Percentiles rank a stretch among this genome's conserved stretches.
Evolutionary conservation across 495 filamentous ascomycete genomes (phyloP).

Genomic region (Tetracladium setigerum): DNA sequence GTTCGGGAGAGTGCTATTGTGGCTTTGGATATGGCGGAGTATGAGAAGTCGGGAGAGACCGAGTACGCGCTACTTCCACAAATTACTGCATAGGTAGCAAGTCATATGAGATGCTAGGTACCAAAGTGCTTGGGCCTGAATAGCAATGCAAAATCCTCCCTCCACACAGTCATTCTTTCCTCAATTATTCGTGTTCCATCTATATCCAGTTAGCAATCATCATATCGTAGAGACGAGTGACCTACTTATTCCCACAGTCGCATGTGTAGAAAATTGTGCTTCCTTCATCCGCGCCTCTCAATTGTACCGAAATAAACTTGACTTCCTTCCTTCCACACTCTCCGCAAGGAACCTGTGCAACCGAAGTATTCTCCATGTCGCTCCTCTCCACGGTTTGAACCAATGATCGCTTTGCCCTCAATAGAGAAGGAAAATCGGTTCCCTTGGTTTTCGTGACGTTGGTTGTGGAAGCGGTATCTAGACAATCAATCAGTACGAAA

Average conservation of each 20-base stretch:
- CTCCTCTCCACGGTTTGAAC: slow-evolving; percentile 75
- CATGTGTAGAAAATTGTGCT: slow-evolving; percentile 84
- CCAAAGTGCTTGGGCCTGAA: slow-evolving; percentile 24
- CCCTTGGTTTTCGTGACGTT: slow-evolving; percentile 79
- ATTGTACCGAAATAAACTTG: slow-evolving; percentile 75
- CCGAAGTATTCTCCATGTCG: slow-evolving; percentile 70
- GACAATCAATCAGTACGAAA: slow-evolving; percentile 2
- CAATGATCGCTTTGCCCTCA: slow-evolving; percentile 77
- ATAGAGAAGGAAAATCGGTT: slow-evolving; percentile 76
- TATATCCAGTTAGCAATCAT: slow-evolving; percentile 24
- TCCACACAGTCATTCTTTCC: not conserved
- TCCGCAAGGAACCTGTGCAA: slow-evolving; percentile 61
- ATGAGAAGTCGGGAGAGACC: slow-evolving; percentile 77
- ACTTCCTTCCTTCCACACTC: slow-evolving; percentile 79
- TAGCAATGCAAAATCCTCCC: slow-evolving; percentile 7
- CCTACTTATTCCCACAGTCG: slow-evolving; percentile 78
- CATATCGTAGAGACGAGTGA: not conserved
- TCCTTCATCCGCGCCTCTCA: slow-evolving; percentile 92
- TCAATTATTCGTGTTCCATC: slow-evolving; percentile 57
- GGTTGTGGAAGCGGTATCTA: slow-evolving; percentile 74
- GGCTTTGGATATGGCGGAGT: slow-evolving; percentile 96
- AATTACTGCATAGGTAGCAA: slow-evolving; percentile 14
- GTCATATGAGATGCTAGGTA: slow-evolving; percentile 16
- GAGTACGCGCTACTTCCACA: slow-evolving; percentile 89
- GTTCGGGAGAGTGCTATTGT: slow-evolving; percentile 93